These are phyloP conservation scores for Avena atlantica DNA, from an alignment of 176 grass and related monocot species.

Conservation along the genomic window DNA sequence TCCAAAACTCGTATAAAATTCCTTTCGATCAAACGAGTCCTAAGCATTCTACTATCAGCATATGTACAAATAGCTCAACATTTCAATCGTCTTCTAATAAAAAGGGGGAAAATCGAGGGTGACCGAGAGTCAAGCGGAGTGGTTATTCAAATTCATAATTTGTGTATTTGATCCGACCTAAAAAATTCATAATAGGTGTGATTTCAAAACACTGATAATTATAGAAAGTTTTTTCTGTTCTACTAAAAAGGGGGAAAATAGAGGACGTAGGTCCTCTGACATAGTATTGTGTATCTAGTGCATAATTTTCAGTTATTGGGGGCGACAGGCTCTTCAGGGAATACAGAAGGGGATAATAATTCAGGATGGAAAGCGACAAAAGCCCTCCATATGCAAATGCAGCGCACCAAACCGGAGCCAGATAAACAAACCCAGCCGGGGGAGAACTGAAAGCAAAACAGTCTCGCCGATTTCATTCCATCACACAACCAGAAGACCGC, in stretches of 20 bases:
- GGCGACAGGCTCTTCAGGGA: slow-evolving; percentile 25
- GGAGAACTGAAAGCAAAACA: slow-evolving; percentile 1
- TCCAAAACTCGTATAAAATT: neutral
- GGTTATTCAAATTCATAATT: neutral
- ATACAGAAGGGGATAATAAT: slow-evolving; percentile 34
- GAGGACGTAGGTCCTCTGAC: neutral
- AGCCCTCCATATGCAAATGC: slow-evolving; percentile 41
- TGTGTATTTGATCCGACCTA: too few relatives aligned
- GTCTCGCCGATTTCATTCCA: neutral
- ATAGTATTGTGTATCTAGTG: too few relatives aligned
- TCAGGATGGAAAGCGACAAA: slow-evolving; percentile 49
- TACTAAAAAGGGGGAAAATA: neutral
- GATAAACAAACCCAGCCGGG: slow-evolving; percentile 30
- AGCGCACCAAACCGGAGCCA: slow-evolving; percentile 19
- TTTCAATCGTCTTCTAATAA: neutral
- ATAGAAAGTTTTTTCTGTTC: too few relatives aligned
- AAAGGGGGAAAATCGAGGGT: too few relatives aligned
- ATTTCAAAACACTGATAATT: too few relatives aligned
- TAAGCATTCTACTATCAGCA: neutral
- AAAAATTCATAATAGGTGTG: neutral
- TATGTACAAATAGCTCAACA: neutral
- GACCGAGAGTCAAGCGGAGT: too few relatives aligned
- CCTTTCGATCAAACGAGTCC: neutral
- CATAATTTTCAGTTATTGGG: neutral
- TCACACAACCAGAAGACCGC: slow-evolving; percentile 2